Base-by-base conservation (phyloP, 2,329 filamentous ascomycete species). In the Fusarium sp. region DNA sequence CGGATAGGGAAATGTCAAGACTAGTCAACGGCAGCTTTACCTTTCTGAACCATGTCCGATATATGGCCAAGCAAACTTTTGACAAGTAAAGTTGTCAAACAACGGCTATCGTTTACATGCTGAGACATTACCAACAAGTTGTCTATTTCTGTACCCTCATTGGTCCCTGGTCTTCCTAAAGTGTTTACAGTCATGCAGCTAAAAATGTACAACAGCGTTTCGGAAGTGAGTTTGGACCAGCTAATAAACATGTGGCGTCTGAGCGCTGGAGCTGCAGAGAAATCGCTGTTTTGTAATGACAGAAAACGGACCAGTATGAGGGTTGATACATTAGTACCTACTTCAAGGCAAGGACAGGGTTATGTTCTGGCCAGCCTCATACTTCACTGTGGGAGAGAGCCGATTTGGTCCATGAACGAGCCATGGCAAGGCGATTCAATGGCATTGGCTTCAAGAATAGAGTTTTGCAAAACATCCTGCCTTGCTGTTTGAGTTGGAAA, bases 241-340 rank as follows among this genome's bases (percentile, higher is more conserved):
- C 50, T 53, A 53, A 51, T 59, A 44, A 38, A 40, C 27, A 27
- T 55, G 49, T 66, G 62, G 55, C 38, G 62, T 62, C 60, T 68
- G 52, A 58, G 43, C 63, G 63, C 57, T 59, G 68, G 66, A 64
- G 43, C 43, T 45, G 49, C 53, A 50, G 49, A 42, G 59, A 63
- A 56, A 60, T 42, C 30, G 45, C 49, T 34, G 11, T n/a, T 25
- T 47, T 14, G 47, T 42, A 42, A 52, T 34, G 30, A 45, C 54
- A 44, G 52, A 52, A 66, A 68, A 68, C 60, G 44, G 49, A 43
- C 46, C 59, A 47, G 56, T 51, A 62, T 40, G 30, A 34, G 62
- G 59, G 58, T 62, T 20, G 10, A 38, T 42, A 20, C 29, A 50
- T 64, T 25, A 12, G 27, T 42, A 20, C 29, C 49, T 63, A 55